Percentiles rank a stretch among this genome's conserved stretches.
phyloP scores from a whole-genome alignment of 495 filamentous ascomycete genomes.

The Penicillium canescens region DNA sequence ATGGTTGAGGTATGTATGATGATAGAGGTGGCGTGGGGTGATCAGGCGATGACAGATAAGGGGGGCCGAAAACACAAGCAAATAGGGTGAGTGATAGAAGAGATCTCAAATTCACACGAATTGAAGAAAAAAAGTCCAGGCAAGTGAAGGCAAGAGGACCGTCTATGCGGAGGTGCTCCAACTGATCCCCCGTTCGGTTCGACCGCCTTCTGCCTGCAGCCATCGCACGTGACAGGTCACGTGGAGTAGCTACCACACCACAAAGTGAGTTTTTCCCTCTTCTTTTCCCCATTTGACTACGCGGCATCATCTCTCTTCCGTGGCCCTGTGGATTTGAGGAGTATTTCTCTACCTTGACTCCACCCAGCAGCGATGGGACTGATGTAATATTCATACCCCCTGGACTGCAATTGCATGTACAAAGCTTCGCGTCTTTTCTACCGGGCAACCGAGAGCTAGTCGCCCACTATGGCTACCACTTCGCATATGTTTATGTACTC shows the following conservation, averaged over 20 bases:
- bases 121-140: too few relatives aligned
- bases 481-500: slow-evolving; percentile 98
- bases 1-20: slow-evolving; percentile 26
- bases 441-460: slow-evolving; percentile 18
- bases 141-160: too few relatives aligned
- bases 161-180: slow-evolving; percentile 3
- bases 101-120: too few relatives aligned
- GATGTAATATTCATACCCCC: slow-evolving; percentile 29
- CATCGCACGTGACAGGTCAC: background rate
- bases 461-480: slow-evolving; percentile 85
- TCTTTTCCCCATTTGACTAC: slow-evolving; percentile 6
- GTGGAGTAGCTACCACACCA: slow-evolving; percentile 9
- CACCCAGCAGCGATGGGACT: slow-evolving; percentile 44
- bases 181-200: background rate
- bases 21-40: slow-evolving; percentile 15
- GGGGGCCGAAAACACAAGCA: too few relatives aligned
- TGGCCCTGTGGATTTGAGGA: slow-evolving; percentile 13
- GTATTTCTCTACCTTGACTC: slow-evolving; percentile 14
- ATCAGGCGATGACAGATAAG: slow-evolving; percentile 8
- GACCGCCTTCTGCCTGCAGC: too few relatives aligned
- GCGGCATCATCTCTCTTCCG: background rate
- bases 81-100: too few relatives aligned
- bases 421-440: slow-evolving; percentile 15
- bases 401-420: slow-evolving; percentile 36
- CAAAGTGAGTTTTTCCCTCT: slow-evolving; percentile 21